Conservation (phyloP, 1,284 basidiomycete species). For the Naganishia liquefaciens region DNA sequence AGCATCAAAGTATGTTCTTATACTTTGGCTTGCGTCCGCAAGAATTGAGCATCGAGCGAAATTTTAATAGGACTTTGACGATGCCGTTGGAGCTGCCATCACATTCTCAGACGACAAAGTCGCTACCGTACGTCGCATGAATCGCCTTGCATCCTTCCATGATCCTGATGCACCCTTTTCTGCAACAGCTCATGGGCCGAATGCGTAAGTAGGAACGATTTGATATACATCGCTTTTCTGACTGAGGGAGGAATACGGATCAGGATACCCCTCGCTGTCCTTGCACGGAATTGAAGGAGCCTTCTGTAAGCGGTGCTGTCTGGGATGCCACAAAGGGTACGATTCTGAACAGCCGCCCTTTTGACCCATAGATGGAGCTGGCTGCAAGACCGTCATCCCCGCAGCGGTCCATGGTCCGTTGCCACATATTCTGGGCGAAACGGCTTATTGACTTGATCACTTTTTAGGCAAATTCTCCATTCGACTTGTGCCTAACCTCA, state of each 20-base stretch:
- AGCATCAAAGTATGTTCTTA: conserved; percentile 41
- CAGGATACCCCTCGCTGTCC: conserved; percentile 74
- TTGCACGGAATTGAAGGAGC: conserved; percentile 97
- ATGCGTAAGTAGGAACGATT: conserved; percentile 41
- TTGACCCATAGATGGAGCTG: conserved; percentile 59
- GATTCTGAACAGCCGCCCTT: neutral
- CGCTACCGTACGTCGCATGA: conserved; percentile 56
- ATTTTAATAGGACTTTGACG: conserved; percentile 69
- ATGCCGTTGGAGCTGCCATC: conserved; percentile 73
- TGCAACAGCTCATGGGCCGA: conserved; percentile 51
- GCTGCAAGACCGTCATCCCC: conserved; percentile 93
- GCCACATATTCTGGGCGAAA: neutral
- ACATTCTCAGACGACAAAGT: conserved; percentile 80
- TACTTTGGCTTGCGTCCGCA: neutral
- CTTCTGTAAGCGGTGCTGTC: conserved; percentile 63
- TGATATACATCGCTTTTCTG: neutral
- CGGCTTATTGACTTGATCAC: neutral
- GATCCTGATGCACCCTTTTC: too few relatives aligned
- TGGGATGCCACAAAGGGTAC: conserved; percentile 37
- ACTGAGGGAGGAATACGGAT: neutral
- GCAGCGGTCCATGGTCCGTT: conserved; percentile 74
- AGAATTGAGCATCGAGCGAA: neutral
- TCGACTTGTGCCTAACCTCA: conserved; percentile 81
- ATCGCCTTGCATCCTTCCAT: too few relatives aligned
- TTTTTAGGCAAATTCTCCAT: conserved; percentile 77